Conservation (phyloP, 73 alveolate species). For the Halteria grandinella region DNA sequence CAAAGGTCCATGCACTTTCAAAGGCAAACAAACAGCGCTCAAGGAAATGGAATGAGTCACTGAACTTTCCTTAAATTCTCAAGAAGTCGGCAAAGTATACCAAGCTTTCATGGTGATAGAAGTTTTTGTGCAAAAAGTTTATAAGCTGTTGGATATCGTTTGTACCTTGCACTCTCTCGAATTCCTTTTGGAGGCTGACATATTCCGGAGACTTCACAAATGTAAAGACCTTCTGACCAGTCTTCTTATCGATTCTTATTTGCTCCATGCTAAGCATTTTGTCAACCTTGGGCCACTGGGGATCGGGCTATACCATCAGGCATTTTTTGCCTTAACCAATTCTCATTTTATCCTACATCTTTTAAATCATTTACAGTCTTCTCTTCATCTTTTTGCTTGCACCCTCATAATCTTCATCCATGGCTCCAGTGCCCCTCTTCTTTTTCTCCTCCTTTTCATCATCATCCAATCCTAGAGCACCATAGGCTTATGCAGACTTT, state of each 20-base stretch:
- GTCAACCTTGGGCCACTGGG: constrained; percentile 55
- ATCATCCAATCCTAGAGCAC: constrained; percentile 44
- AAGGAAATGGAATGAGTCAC: constrained; percentile 46
- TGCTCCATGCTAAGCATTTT: constrained; percentile 57
- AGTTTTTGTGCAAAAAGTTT: constrained; percentile 62
- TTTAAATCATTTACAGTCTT: constrained; percentile 1
- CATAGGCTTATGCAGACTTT: constrained; percentile 36
- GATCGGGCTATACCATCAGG: constrained; percentile 58
- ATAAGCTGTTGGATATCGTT: constrained; percentile 48
- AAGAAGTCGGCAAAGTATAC: constrained; percentile 69
- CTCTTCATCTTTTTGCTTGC: constrained; percentile 2
- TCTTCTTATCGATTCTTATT: constrained; percentile 9
- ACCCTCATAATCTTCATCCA: constrained; percentile 28
- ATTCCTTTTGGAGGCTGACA: constrained; percentile 46
- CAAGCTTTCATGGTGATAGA: constrained; percentile 72
- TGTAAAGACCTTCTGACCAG: constrained; percentile 56
- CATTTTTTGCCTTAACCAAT: constrained; percentile 33
- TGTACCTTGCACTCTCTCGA: constrained; percentile 54
- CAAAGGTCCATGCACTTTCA: constrained; percentile 48
- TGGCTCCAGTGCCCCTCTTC: not conserved
- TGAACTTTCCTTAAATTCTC: constrained; percentile 68
- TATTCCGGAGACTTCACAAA: constrained; percentile 50
- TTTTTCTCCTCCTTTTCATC: constrained; percentile 61
- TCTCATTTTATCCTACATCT: constrained; percentile 4
- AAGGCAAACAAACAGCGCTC: constrained; percentile 71